phyloP scores from a whole-genome alignment of 2,329 filamentous ascomycete genomes.

The Curvularia sp. region DNA sequence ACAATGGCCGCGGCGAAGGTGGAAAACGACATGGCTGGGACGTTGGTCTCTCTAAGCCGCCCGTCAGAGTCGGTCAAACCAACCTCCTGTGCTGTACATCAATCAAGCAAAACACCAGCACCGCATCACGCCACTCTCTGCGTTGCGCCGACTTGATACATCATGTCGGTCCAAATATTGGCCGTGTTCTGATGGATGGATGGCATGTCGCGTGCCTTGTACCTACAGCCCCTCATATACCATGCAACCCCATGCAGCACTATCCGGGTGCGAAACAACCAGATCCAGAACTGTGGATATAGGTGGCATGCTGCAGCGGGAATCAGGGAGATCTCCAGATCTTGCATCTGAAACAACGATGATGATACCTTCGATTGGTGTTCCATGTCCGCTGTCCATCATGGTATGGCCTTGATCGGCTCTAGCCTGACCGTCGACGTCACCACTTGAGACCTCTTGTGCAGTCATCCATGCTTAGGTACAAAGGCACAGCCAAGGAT shows the following conservation, averaged over 20 bases:
- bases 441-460: slow-evolving; percentile 29
- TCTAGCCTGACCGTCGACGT: slow-evolving; percentile 33
- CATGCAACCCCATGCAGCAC: slow-evolving; percentile 6
- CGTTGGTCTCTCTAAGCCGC: not conserved
- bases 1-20: slow-evolving; percentile 4
- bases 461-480: slow-evolving; percentile 12
- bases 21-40: not conserved
- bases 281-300: slow-evolving; percentile 15
- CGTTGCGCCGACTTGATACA: not conserved
- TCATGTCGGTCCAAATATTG: not conserved
- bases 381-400: slow-evolving; percentile 27
- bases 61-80: not conserved
- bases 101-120: not conserved
- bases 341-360: slow-evolving; percentile 27
- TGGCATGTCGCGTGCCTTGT: slow-evolving; percentile 13
- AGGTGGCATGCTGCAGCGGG: slow-evolving; percentile 25
- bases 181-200: not conserved
- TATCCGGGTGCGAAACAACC: not conserved
- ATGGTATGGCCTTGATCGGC: slow-evolving; percentile 31
- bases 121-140: not conserved
- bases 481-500: slow-evolving; percentile 15
- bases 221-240: not conserved
- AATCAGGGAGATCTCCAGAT: slow-evolving; percentile 26
- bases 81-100: not conserved
- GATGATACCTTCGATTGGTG: slow-evolving; percentile 22